Evolutionary conservation across 805 yeast species (phyloP), one percentile per base, ranked within the genome.

Genomic region (Metschnikowia koreensis): DNA sequence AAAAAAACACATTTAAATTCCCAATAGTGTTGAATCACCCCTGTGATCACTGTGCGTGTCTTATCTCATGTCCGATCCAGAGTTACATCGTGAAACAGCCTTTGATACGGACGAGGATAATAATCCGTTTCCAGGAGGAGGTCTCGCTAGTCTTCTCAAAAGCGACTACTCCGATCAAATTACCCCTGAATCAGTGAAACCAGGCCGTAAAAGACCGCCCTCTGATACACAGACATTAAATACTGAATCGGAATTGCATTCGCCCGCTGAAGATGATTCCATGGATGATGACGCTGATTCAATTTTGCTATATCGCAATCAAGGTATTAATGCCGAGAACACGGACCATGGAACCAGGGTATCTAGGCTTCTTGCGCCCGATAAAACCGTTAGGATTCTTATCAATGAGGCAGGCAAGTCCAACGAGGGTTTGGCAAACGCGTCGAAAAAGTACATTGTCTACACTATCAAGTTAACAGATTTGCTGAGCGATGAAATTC

Each of bases 351-450:
- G 72, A 50, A 71, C 69, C 43, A 58, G 78, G 44, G 73, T 73
- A 8, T 62, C 71, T 36, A 65, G 66, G 53, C 58, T 74, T n/a
- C 62, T 74, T 44, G 60, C 60, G 38, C 69, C 74, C 0, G 60
- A 58, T 11, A 55, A 62, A 13, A 60, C 63, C 13, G 66, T 69
- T 38, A 63, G 57, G 34, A 58, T 73, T 17, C 70, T 75, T 46
- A 90, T 93, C 37, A 71, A 79, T 0, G 97, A 89, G 58, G 97
- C 97, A 0, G 89, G 90, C 5, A 91, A 89, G 65, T 86, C 89
- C 48, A 85, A 81, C 53, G 97, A 93, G 60, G 90, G 92, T 10
- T 58, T 71, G 73, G 78, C 83, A 37, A 79, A 88, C 56, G 83
- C 91, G 1, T 69, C 66, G 66, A 73, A 73, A 63, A 74, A 72